These are phyloP conservation scores for Zygosaccharomyces sapae DNA, from an alignment of 1,139 yeast genomes.

Conservation along the genomic window DNA sequence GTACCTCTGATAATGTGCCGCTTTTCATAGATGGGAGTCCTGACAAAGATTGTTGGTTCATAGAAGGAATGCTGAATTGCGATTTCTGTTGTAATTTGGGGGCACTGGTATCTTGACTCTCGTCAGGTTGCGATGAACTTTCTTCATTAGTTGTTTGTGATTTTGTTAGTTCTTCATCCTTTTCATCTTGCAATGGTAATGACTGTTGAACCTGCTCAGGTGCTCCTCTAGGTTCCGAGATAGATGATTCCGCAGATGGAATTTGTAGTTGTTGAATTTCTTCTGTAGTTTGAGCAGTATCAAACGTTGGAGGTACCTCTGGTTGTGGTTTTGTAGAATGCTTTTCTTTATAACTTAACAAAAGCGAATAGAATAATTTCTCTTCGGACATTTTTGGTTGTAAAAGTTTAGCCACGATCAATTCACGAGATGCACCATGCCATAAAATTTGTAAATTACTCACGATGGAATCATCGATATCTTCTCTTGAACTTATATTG, in stretches of 20 bases:
- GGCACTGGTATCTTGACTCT: slow-evolving; percentile 18
- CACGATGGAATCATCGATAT: slow-evolving; percentile 77
- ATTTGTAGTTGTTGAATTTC: slow-evolving; percentile 1
- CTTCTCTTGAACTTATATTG: slow-evolving; percentile 44
- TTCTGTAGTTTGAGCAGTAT: not conserved
- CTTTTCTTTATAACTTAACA: slow-evolving; percentile 76
- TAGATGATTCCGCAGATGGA: no score
- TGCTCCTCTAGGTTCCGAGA: not conserved
- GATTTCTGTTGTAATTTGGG: slow-evolving; percentile 33
- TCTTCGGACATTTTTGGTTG: slow-evolving; percentile 68
- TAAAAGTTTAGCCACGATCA: slow-evolving; percentile 56
- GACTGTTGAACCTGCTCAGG: not conserved
- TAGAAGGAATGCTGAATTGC: slow-evolving; percentile 30
- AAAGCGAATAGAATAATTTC: slow-evolving; percentile 80
- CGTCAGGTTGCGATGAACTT: not conserved
- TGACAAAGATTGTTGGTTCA: slow-evolving; percentile 15
- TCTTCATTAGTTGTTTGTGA: not conserved
- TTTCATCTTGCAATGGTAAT: not conserved
- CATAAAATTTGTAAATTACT: slow-evolving; percentile 83
- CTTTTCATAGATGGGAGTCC: slow-evolving; percentile 3
- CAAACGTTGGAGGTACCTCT: no score
- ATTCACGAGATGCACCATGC: slow-evolving; percentile 73
- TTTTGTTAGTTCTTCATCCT: not conserved
- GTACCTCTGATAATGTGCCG: slow-evolving; percentile 5
- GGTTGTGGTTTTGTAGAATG: slow-evolving; percentile 21